Conservation (phyloP, 2,329 filamentous ascomycete genomes). For the Microascus cirrosus region DNA sequence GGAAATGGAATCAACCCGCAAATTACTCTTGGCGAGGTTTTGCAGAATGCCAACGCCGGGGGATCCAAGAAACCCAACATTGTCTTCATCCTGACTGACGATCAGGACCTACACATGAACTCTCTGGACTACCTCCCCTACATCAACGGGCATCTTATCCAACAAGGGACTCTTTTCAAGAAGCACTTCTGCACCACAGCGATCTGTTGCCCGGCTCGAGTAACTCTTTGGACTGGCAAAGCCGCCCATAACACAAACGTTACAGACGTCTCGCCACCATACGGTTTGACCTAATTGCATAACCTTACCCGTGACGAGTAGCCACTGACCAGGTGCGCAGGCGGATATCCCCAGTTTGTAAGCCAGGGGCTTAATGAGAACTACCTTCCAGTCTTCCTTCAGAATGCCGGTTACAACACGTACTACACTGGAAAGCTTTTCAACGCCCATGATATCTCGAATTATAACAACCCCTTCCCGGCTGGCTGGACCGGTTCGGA, state of each 20-base stretch:
- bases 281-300: slow-evolving; percentile 32
- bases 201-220: slow-evolving; percentile 53
- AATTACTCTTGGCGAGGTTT: not conserved
- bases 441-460: slow-evolving; percentile 35
- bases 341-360: slow-evolving; percentile 40
- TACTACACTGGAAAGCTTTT: slow-evolving; percentile 61
- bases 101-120: slow-evolving; percentile 52
- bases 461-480: slow-evolving; percentile 38
- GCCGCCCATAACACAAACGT: slow-evolving; percentile 55
- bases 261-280: slow-evolving; percentile 36
- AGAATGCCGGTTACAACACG: slow-evolving; percentile 55
- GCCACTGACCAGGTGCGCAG: slow-evolving; percentile 7
- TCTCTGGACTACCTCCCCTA: slow-evolving; percentile 48
- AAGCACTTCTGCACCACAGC: slow-evolving; percentile 56
- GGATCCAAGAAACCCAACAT: slow-evolving; percentile 35
- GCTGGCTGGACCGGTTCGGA: slow-evolving; percentile 45
- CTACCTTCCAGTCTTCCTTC: slow-evolving; percentile 60
- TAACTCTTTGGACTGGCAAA: slow-evolving; percentile 48
- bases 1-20: slow-evolving; percentile 1
- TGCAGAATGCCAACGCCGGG: not conserved
- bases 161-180: slow-evolving; percentile 45
- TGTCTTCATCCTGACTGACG: slow-evolving; percentile 55
- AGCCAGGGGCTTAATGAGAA: slow-evolving; percentile 53
- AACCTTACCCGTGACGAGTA: slow-evolving; percentile 19
- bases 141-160: slow-evolving; percentile 39